Base-by-base conservation (phyloP, 306 rosid species). In the Vigna trinervia region DNA sequence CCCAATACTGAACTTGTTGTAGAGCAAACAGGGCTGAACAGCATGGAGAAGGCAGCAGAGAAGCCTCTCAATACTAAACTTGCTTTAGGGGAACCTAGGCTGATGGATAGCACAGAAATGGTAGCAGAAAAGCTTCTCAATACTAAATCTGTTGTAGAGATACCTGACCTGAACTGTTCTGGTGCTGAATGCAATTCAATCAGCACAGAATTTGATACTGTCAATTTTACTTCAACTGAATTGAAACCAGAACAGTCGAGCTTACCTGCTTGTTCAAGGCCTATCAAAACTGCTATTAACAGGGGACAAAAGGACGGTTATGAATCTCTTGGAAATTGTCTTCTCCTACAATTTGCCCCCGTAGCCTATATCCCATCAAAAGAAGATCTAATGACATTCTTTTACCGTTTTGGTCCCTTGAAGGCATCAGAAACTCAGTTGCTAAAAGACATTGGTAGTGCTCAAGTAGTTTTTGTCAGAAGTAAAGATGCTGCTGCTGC, bases 341-440 rank as follows among this genome's bases (percentile, higher is more conserved):
- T 92, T 61, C 84, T 87, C 79, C 77, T 96, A 69, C 86, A 78
- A 59, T 92, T 92, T 80, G 75, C 88, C 45, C 81, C 93, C 3
- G 94, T 85, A 81, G 76, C 38, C 45, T 54, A 84, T 54, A 17
- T 91, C 81, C 97, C 97, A 78, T 84, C 94, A 7, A 91, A 85
- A 79, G 96, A 85, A 58, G 89, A 89, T 63, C 74, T 96, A 62
- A 28, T 88, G 72, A 76, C 87, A 39, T 78, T 81, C 53, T 96
- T 96, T 89, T 78, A 82, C 81, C 87, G 41, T 86, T 96, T 88
- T 51, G 99, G 98, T 74, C 91, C 95, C 38, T 76, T 96, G 87
- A 88, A 85, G 69, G 93, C 89, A 65, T 80, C 90, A 0, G 94
- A 88, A 79, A 86, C 90, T 3, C 83, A 71, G 83, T 61, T 86